Evolutionary conservation across 495 filamentous ascomycete genomes (phyloP), one percentile per base, ranked within the genome.

Genomic region (Talaromyces borbonicus): DNA sequence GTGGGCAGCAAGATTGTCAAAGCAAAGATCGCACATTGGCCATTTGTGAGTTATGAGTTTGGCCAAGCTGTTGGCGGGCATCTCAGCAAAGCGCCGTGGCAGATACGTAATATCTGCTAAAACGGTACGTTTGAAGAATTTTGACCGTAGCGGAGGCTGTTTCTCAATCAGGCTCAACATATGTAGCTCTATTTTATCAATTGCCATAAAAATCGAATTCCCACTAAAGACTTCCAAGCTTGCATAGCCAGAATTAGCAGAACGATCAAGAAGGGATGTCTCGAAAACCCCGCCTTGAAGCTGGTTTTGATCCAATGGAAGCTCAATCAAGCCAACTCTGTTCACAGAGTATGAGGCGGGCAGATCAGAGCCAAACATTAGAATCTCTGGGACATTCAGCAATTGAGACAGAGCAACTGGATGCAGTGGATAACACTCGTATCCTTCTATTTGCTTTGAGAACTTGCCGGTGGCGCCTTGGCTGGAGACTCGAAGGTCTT

Each of bases 11-110:
- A 45, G 44, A 25, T 37, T 18, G 16, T 30, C 14, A 8, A 51
- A 31, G 7, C 25, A 22, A 32, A 56, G 8, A n/a, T 56, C 52
- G 24, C 47, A 36, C 53, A 51, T 51, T 15, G 53, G 53, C 53
- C 53, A 56, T 32, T 56, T 56, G 35, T 56, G 52, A 18, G 52
- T 56, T 5, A 56, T 22, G 16, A 56, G 52, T 18, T 50, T 19
- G 5, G 40, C 14, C 7, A 32, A 12, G 9, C 39, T 8, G 1
- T 15, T 12, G 19, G 54, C 32, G 23, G 26, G 32, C 11, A 56
- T 47, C 2, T 30, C 3, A 11, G 16, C 5, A 11, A 26, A 16
- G n/a, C 8, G 18, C n/a, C n/a, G 30, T 8, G 12, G 8, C 14
- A 50, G 11, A 3, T 14, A 38, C 2, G 52, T 45, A 4, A 56